Conservation (phyloP, 441 rosid species). For the Populus hybrid region DNA sequence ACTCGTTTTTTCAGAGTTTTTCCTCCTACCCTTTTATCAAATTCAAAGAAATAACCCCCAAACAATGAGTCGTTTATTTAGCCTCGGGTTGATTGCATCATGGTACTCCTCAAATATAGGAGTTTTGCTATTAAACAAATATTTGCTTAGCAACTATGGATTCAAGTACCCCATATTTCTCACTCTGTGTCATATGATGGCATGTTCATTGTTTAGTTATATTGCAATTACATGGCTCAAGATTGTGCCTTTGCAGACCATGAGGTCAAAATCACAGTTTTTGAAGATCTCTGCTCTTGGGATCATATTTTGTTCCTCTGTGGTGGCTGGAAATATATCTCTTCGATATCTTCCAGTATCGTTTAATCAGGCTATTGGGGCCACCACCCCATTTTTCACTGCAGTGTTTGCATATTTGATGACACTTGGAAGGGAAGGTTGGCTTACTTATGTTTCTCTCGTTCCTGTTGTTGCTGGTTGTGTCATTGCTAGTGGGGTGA, state of each 20-base stretch:
- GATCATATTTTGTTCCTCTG: conserved; percentile 57
- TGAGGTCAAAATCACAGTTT: conserved; percentile 47
- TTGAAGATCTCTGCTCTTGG: conserved; percentile 59
- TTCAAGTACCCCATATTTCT: conserved; percentile 72
- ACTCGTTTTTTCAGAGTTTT: background rate
- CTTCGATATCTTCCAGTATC: conserved; percentile 60
- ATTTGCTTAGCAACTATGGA: conserved; percentile 60
- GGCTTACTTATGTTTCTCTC: conserved; percentile 54
- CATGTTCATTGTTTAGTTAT: conserved; percentile 61
- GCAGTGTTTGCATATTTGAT: conserved; percentile 62
- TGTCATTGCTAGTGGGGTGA: conserved; percentile 72
- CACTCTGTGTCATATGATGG: conserved; percentile 67
- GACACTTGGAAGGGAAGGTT: conserved; percentile 52
- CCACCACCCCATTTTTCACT: conserved; percentile 77
- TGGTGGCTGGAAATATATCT: conserved; percentile 62
- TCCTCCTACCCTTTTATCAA: background rate
- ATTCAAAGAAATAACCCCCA: background rate
- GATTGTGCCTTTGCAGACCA: conserved; percentile 48
- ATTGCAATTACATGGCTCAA: conserved; percentile 47
- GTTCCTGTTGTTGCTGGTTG: conserved; percentile 69
- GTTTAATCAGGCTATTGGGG: conserved; percentile 71
- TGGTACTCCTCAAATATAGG: conserved; percentile 77
- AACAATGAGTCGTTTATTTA: conserved; percentile 38
- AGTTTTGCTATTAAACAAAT: conserved; percentile 63
- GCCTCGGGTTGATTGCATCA: conserved; percentile 41